Evolutionary conservation across 2,329 filamentous ascomycete genomes (phyloP), one percentile per base, ranked within the genome.

Genomic region (Xylaria sp.): DNA sequence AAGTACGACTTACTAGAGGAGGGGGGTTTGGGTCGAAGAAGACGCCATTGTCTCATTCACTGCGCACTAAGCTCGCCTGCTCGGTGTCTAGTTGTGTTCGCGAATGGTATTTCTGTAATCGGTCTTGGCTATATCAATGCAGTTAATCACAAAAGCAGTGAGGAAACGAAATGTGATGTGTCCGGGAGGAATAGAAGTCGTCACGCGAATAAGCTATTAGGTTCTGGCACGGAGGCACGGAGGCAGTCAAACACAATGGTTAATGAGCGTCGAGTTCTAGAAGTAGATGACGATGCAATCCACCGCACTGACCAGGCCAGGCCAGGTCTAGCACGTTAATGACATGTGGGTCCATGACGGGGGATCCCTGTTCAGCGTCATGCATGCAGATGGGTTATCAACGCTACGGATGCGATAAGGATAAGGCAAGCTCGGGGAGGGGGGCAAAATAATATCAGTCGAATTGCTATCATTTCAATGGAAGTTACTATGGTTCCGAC

Each of bases 21-120:
- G 84, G 65, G 89, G 91, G 74, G 89, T 92, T 70, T 86, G 83
- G 73, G 86, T 86, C 58, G 91, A 93, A 66, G 90, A 92, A 68
- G 91, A 93, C 68, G 91, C 90, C 91, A 93, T 93, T 71, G 65
- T 81, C 75, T 58, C 23, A 39, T 75, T 58, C 23, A 39, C 53
- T 50, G 43, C 20, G 36, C 20, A 20, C 34, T 46, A 50, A 12
- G 41, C 46, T 59, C 46, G 23, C 53, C 36, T 60, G 30, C 59
- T 39, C 18, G n/a, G 39, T 32, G 23, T 63, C 4, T 63, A 10
- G 15, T 55, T 55, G 25, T 59, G 46, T 52, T 53, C 46, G 41
- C 28, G n/a, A 3, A n/a, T 9, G 30, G n/a, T 18, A 45, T 28
- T 28, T 23, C 28, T n/a, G n/a, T 55, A 30, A 41, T 57, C 50